Percentiles rank a stretch among this genome's conserved stretches.
These are phyloP conservation scores for Cadophora gregata DNA, from an alignment of 2,329 filamentous ascomycete species.

Conservation along the genomic window DNA sequence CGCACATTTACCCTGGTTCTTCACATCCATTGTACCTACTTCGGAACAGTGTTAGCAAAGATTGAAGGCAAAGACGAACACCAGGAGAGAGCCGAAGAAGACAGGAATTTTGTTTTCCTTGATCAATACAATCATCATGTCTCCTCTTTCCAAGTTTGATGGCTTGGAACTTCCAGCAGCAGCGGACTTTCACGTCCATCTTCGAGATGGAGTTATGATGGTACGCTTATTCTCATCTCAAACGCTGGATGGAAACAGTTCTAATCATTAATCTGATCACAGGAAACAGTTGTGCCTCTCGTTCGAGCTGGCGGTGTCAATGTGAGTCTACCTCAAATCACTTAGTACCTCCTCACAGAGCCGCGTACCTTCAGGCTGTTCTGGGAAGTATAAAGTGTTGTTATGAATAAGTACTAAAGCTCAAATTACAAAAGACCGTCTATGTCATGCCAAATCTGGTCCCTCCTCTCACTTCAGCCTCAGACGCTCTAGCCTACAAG, in stretches of 20 bases:
- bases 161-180: conserved; percentile 63
- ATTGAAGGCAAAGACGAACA: background rate
- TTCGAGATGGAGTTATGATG: conserved; percentile 45
- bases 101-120: background rate
- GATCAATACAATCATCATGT: conserved; percentile 4
- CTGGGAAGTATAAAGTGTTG: background rate
- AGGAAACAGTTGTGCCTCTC: conserved; percentile 58
- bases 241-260: background rate
- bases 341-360: background rate
- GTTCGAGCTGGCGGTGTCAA: conserved; percentile 69
- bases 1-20: background rate
- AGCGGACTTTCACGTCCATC: conserved; percentile 68
- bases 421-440: conserved; percentile 32
- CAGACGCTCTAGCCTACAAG: conserved; percentile 70
- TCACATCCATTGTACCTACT: too few relatives aligned
- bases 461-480: conserved; percentile 66
- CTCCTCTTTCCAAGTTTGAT: conserved; percentile 34
- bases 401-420: background rate
- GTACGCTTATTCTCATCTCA: background rate
- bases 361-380: background rate
- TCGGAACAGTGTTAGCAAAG: too few relatives aligned
- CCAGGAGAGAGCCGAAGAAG: background rate
- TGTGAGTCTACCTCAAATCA: background rate
- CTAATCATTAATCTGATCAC: background rate
- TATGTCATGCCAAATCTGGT: conserved; percentile 66